phyloP scores from a whole-genome alignment of 305 asterid genomes.

The Andrographis paniculata region DNA sequence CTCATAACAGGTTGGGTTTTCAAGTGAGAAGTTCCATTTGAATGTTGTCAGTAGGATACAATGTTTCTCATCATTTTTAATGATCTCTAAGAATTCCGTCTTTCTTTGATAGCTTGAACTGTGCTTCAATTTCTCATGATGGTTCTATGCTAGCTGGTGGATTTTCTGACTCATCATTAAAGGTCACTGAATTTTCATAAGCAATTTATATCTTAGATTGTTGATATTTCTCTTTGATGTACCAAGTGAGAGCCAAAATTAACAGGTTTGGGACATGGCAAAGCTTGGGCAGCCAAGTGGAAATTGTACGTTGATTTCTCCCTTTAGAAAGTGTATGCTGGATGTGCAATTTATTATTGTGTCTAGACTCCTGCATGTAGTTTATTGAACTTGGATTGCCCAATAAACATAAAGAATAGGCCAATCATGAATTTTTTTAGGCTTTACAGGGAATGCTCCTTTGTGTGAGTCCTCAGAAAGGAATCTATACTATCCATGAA shows the following conservation, averaged over 20 bases:
- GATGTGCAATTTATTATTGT: background rate
- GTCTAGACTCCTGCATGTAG: background rate
- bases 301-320: conserved; percentile 37
- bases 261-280: conserved; percentile 98
- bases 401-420: no score
- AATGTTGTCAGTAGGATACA: background rate
- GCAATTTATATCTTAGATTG: conserved; percentile 9
- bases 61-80: conserved; percentile 2
- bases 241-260: conserved; percentile 24
- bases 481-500: no score
- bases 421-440: no score
- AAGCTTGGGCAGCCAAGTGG: conserved; percentile 79
- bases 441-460: no score
- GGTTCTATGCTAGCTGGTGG: conserved; percentile 97
- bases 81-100: conserved; percentile 19
- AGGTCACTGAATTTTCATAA: conserved; percentile 41
- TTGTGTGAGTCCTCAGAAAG: no score
- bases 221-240: conserved; percentile 15
- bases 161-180: conserved; percentile 91
- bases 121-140: conserved; percentile 91
- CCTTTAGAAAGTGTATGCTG: background rate
- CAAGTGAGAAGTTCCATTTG: conserved; percentile 5
- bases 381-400: conserved; percentile 1
- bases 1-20: conserved; percentile 68
- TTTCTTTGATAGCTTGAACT: conserved; percentile 47